A percentile compares a stretch with the other conserved stretches of the same genome.
Evolutionary conservation across 768 basidiomycete species (phyloP).

Genomic region (Russula virescens): DNA sequence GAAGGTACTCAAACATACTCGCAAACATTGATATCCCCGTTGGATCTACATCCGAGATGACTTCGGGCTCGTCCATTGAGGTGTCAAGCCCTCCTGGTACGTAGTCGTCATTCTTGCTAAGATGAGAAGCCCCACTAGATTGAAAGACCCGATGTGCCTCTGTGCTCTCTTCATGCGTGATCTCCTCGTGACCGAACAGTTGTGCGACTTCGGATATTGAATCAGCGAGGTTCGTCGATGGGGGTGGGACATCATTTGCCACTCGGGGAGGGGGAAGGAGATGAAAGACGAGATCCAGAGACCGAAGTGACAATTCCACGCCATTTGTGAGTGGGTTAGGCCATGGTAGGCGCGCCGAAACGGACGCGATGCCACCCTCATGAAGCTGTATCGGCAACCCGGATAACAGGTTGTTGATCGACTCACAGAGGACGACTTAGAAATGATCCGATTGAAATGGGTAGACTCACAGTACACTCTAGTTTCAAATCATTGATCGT

Average conservation of each 20-base stretch:
- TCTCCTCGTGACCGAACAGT: conserved; percentile 80
- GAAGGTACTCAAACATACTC: conserved; percentile 68
- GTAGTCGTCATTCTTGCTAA: conserved; percentile 33
- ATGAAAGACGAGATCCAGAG: conserved; percentile 63
- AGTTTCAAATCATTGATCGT: conserved; percentile 82
- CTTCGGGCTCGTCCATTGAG: conserved; percentile 39
- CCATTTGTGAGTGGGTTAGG: conserved; percentile 76
- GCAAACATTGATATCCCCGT: conserved; percentile 78
- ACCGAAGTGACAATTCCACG: conserved; percentile 62
- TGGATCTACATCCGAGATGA: conserved; percentile 49
- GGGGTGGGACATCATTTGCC: conserved; percentile 22
- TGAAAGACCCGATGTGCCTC: conserved; percentile 65
- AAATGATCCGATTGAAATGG: conserved; percentile 15
- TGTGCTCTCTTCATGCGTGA: conserved; percentile 65
- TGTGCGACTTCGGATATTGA: conserved; percentile 84
- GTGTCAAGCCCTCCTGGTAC: conserved; percentile 66
- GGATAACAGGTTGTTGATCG: conserved; percentile 66
- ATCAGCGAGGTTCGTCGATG: conserved; percentile 50
- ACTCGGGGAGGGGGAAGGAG: conserved; percentile 30
- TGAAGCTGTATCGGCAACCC: conserved; percentile 62
- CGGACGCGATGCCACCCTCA: conserved; percentile 65
- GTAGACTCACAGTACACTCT: conserved; percentile 56
- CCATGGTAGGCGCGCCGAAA: conserved; percentile 78
- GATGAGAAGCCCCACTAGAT: conserved; percentile 33
- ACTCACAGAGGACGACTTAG: conserved; percentile 39